A percentile compares a stretch with the other conserved stretches of the same genome.
These are phyloP conservation scores for Euryodendron excelsum DNA, from an alignment of 148 eudicot species.

Conservation along the genomic window DNA sequence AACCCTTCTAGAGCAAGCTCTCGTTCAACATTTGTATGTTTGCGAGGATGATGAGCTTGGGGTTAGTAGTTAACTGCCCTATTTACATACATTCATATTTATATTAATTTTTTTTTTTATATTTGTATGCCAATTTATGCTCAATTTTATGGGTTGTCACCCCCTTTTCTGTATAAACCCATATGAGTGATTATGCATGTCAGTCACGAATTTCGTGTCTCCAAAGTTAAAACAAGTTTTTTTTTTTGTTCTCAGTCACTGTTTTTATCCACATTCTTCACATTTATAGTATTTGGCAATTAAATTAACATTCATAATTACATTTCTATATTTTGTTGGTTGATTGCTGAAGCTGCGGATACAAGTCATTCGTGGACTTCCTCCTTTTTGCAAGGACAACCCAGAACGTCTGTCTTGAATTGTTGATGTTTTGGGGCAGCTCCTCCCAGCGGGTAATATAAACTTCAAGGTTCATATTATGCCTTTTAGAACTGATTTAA, in stretches of 20 bases:
- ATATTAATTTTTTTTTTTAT: background rate
- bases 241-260: background rate
- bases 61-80: constrained; percentile 29
- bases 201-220: background rate
- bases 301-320: background rate
- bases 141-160: no score
- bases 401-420: constrained; percentile 46
- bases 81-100: background rate
- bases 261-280: background rate
- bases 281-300: background rate
- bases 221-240: background rate
- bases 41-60: constrained; percentile 53
- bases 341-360: constrained; percentile 42
- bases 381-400: constrained; percentile 50
- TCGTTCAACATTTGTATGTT: constrained; percentile 32
- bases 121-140: no score
- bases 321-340: background rate
- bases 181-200: background rate
- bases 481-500: background rate
- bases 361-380: constrained; percentile 64
- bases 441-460: constrained; percentile 32
- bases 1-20: constrained; percentile 27
- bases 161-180: no score
- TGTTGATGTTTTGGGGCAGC: constrained; percentile 38
- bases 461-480: constrained; percentile 1